A percentile compares a stretch with the other conserved stretches of the same genome.
These are phyloP conservation scores for Turritis glabra DNA, from an alignment of 345 rosid species.

Conservation along the genomic window DNA sequence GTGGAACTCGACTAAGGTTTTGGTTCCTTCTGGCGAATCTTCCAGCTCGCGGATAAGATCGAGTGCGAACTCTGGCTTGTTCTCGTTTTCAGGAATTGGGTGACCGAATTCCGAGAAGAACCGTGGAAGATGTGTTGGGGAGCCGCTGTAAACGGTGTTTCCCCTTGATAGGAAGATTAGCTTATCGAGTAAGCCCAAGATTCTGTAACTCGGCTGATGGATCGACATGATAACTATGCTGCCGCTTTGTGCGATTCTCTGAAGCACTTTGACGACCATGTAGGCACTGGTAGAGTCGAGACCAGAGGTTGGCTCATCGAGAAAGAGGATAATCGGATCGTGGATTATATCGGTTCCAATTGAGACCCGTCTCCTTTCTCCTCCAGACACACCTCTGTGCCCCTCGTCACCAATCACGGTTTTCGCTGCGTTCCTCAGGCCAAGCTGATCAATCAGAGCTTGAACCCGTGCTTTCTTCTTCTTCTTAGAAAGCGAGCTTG, in stretches of 20 bases:
- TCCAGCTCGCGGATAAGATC: slow-evolving; percentile 86
- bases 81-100: slow-evolving; percentile 80
- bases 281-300: slow-evolving; percentile 91
- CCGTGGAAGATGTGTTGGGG: slow-evolving; percentile 52
- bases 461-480: slow-evolving; percentile 78
- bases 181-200: slow-evolving; percentile 66
- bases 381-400: slow-evolving; percentile 89
- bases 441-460: slow-evolving; percentile 83
- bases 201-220: slow-evolving; percentile 93
- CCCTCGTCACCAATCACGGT: slow-evolving; percentile 97
- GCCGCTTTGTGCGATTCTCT: slow-evolving; percentile 79
- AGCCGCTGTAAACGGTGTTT: slow-evolving; percentile 67
- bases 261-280: slow-evolving; percentile 91
- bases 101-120: slow-evolving; percentile 76
- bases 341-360: slow-evolving; percentile 76
- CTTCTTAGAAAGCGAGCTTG: slow-evolving; percentile 67
- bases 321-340: slow-evolving; percentile 81
- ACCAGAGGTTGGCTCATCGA: slow-evolving; percentile 95
- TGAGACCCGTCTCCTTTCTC: slow-evolving; percentile 86
- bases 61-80: slow-evolving; percentile 77
- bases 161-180: slow-evolving; percentile 81
- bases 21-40: slow-evolving; percentile 68
- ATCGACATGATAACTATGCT: slow-evolving; percentile 90
- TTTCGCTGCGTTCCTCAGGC: slow-evolving; percentile 63
- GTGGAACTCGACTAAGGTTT: slow-evolving; percentile 66